Evolutionary conservation across 345 rosid genomes (phyloP).

Genomic region (Pugionium cornutum): DNA sequence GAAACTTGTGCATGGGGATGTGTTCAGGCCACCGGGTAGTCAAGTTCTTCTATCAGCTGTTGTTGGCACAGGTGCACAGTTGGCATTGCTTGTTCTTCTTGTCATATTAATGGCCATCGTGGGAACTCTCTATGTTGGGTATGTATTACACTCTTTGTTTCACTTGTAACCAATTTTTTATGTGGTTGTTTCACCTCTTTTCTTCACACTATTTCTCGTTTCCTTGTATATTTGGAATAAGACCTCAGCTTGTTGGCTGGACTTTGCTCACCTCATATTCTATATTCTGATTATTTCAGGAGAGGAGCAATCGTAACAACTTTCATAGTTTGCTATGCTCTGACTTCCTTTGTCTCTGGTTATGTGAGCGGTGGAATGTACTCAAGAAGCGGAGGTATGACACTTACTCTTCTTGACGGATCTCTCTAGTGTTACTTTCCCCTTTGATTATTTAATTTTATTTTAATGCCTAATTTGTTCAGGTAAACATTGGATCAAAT

Average conservation of each 20-base stretch:
- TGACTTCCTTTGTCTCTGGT: constrained; percentile 95
- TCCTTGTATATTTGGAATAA: constrained; percentile 5
- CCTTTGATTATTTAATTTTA: background rate
- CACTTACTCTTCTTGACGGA: constrained; percentile 11
- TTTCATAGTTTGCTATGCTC: constrained; percentile 92
- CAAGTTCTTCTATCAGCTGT: constrained; percentile 81
- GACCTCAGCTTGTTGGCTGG: background rate
- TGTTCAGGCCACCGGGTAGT: constrained; percentile 73
- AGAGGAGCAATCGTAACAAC: constrained; percentile 99
- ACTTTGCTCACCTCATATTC: constrained; percentile 10
- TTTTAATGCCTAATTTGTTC: constrained; percentile 23
- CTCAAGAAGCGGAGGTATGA: constrained; percentile 93
- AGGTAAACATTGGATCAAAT: constrained; percentile 95
- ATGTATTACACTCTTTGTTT: constrained; percentile 41
- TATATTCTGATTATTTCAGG: constrained; percentile 50
- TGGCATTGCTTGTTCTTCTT: constrained; percentile 85
- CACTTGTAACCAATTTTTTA: constrained; percentile 11
- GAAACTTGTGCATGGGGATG: constrained; percentile 99
- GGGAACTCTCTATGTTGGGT: constrained; percentile 90
- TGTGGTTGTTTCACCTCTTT: background rate
- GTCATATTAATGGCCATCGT: constrained; percentile 89
- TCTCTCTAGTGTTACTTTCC: constrained; percentile 11
- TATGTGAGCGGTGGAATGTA: constrained; percentile 99
- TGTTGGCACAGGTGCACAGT: constrained; percentile 97
- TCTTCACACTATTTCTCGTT: constrained; percentile 16